Percentiles rank a stretch among this genome's conserved stretches.
Evolutionary conservation across 2,329 filamentous ascomycete species (phyloP).

Genomic region (Sporothrix pseudoabietina): DNA sequence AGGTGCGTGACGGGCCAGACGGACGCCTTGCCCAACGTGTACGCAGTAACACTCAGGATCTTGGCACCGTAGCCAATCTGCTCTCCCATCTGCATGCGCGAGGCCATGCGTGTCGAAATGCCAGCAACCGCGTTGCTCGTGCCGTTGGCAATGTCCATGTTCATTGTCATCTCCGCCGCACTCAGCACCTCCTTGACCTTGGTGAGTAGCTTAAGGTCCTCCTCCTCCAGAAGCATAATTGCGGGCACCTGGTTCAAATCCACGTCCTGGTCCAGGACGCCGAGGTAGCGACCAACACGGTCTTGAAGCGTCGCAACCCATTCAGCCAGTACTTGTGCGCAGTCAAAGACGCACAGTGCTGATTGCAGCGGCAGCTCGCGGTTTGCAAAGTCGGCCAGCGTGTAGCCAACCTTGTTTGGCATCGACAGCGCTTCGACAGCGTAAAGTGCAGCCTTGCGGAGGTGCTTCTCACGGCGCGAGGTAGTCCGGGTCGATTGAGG

Average conservation of each 20-base stretch:
- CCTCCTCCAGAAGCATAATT: constrained; percentile 87
- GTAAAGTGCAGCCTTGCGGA: constrained; percentile 93
- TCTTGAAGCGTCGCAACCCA: constrained; percentile 94
- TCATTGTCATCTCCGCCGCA: constrained; percentile 79
- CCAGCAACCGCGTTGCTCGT: constrained; percentile 44
- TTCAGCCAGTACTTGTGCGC: constrained; percentile 88
- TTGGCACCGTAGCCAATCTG: constrained; percentile 80
- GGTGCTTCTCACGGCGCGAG: constrained; percentile 78
- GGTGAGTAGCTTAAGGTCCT: constrained; percentile 80
- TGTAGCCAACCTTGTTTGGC: constrained; percentile 82
- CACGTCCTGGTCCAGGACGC: constrained; percentile 81
- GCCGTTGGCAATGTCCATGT: constrained; percentile 54
- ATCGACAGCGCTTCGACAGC: constrained; percentile 89
- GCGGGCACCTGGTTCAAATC: constrained; percentile 79
- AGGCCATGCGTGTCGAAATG: constrained; percentile 53
- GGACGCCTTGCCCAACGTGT: constrained; percentile 83
- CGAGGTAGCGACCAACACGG: constrained; percentile 85
- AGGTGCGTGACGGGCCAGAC: constrained; percentile 77
- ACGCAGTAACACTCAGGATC: constrained; percentile 79
- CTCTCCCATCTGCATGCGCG: constrained; percentile 53
- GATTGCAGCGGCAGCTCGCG: constrained; percentile 87
- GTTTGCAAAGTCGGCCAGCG: constrained; percentile 80
- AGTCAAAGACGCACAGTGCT: constrained; percentile 91
- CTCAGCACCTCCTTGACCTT: constrained; percentile 80
- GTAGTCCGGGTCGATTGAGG: constrained; percentile 48